A percentile compares a stretch with the other conserved stretches of the same genome.
These are phyloP conservation scores for Aegilops tauschii DNA, from an alignment of 176 grass and related monocot species.

Conservation along the genomic window DNA sequence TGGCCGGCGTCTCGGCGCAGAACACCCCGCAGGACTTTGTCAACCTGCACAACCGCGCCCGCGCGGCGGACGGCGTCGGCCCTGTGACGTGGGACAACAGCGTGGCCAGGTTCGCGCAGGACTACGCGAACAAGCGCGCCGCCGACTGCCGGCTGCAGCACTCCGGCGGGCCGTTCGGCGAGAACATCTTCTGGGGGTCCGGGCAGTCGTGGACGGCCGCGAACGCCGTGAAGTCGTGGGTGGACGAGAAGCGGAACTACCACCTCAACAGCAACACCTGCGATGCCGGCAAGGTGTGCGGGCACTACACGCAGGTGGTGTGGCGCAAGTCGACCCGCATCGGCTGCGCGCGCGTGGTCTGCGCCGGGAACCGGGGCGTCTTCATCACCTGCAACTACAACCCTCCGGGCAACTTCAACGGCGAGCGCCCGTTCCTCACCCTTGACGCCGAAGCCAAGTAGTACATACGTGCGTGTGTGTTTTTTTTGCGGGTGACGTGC, in stretches of 20 bases:
- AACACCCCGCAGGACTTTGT: slow-evolving; percentile 57
- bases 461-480: not conserved
- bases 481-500: not conserved
- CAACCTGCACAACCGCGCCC: slow-evolving; percentile 52
- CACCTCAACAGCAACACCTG: slow-evolving; percentile 7
- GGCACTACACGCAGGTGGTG: slow-evolving; percentile 44
- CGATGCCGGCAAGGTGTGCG: slow-evolving; percentile 29
- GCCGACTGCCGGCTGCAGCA: slow-evolving; percentile 44
- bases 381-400: slow-evolving; percentile 42
- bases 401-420: slow-evolving; percentile 14
- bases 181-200: slow-evolving; percentile 56
- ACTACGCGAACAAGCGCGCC: slow-evolving; percentile 34
- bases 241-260: slow-evolving; percentile 36
- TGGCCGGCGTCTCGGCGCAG: slow-evolving; percentile 20
- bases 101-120: slow-evolving; percentile 33
- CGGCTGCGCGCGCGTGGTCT: slow-evolving; percentile 29
- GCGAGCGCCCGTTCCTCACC: slow-evolving; percentile 20
- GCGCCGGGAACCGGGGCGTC: slow-evolving; percentile 11
- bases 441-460: slow-evolving; percentile 7
- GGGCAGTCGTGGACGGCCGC: slow-evolving; percentile 19
- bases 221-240: slow-evolving; percentile 10
- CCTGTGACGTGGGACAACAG: slow-evolving; percentile 42
- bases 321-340: slow-evolving; percentile 24
- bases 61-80: slow-evolving; percentile 30
- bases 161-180: slow-evolving; percentile 55